A percentile compares a stretch with the other conserved stretches of the same genome.
Evolutionary conservation across 345 rosid genomes (phyloP).

Genomic region (Citrus inodora): DNA sequence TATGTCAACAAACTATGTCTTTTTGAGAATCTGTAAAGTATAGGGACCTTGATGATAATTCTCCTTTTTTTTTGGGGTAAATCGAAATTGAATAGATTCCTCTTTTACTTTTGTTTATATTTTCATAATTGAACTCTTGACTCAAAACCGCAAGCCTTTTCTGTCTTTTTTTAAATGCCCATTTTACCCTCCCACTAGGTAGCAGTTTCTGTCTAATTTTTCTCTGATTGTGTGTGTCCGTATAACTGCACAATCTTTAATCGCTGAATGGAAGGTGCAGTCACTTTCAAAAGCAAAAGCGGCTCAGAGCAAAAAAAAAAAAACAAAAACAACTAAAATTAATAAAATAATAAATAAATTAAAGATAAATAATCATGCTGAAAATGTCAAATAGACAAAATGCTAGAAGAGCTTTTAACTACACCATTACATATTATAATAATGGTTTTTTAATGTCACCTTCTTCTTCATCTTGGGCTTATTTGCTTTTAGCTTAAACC

Average conservation of each 20-base stretch:
- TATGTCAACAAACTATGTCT: too few relatives aligned
- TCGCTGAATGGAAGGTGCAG: conserved; percentile 27
- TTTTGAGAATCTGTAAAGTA: background rate
- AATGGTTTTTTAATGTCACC: background rate
- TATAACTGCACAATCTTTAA: conserved; percentile 22
- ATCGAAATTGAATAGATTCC: background rate
- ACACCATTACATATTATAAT: conserved; percentile 8
- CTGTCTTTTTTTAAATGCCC: background rate
- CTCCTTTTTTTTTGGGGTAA: background rate
- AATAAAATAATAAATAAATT: background rate
- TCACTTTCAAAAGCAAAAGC: conserved; percentile 30
- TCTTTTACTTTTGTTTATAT: too few relatives aligned
- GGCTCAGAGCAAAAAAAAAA: background rate
- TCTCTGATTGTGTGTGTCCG: conserved; percentile 13
- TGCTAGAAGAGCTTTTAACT: background rate
- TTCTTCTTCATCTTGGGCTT: conserved; percentile 5
- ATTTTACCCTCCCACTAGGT: background rate
- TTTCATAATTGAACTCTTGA: background rate
- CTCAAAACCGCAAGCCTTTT: background rate
- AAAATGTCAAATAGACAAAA: background rate
- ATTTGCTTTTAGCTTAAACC: conserved; percentile 42
- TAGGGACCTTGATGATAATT: background rate
- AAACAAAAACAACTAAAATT: background rate
- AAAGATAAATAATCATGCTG: background rate
- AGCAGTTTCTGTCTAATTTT: background rate